Percentiles rank a stretch among this genome's conserved stretches.
Evolutionary conservation across 116 monocot species (phyloP).

Genomic region (Cymodocea nodosa): DNA sequence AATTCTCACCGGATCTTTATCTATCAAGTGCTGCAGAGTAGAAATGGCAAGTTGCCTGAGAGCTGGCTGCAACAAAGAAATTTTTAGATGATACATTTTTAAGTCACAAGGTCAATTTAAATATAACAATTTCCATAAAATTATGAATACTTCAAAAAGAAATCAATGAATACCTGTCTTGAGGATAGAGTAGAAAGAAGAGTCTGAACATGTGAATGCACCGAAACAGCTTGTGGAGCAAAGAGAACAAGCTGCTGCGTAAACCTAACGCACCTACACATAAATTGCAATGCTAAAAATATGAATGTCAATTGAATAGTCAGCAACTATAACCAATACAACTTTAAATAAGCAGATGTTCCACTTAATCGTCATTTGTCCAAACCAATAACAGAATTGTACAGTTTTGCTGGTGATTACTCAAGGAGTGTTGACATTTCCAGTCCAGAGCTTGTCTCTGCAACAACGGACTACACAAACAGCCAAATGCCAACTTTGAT

Average conservation of each 20-base stretch:
- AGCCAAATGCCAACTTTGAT: constrained; percentile 2
- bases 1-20: constrained; percentile 73
- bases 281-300: constrained; percentile 3
- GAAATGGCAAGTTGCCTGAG: constrained; percentile 89
- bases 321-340: neutral
- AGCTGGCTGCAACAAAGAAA: constrained; percentile 43
- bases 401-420: constrained; percentile 26
- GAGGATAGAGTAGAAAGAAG: constrained; percentile 90
- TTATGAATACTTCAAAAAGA: constrained; percentile 15
- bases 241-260: constrained; percentile 98
- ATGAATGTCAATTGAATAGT: neutral
- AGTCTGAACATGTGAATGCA: constrained; percentile 72
- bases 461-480: constrained; percentile 67
- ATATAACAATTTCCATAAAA: neutral
- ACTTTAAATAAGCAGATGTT: neutral
- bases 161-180: constrained; percentile 45
- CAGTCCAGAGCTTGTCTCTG: constrained; percentile 84
- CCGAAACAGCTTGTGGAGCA: constrained; percentile 96
- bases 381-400: constrained; percentile 2
- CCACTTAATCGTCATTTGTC: neutral
- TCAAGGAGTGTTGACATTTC: constrained; percentile 82
- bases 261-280: constrained; percentile 82
- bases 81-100: neutral
- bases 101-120: constrained; percentile 3
- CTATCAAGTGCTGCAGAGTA: constrained; percentile 80